A percentile compares a stretch with the other conserved stretches of the same genome.
phyloP scores from a whole-genome alignment of 768 basidiomycete genomes.

The Pholiota molesta region DNA sequence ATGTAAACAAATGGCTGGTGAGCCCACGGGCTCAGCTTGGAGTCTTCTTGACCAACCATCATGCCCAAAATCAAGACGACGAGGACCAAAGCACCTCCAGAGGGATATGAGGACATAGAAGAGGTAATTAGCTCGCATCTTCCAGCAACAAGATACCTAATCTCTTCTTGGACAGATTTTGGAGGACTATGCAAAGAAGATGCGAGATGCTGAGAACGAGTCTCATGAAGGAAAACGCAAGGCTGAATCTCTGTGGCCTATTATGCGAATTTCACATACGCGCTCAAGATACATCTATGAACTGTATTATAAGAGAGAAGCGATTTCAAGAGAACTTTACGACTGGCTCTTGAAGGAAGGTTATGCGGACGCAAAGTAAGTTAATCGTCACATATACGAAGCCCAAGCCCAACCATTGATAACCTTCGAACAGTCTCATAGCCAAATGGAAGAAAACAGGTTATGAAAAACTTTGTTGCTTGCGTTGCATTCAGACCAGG shows the following conservation, averaged over 20 bases:
- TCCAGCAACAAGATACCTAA: background rate
- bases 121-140: conserved; percentile 43
- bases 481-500: conserved; percentile 94
- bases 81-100: conserved; percentile 92
- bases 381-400: background rate
- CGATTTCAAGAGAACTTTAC: conserved; percentile 89
- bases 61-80: conserved; percentile 96
- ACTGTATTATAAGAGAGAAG: conserved; percentile 97
- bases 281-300: conserved; percentile 98
- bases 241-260: conserved; percentile 92
- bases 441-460: conserved; percentile 99
- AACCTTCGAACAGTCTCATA: conserved; percentile 64
- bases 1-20: background rate
- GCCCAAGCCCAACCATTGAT: conserved; percentile 11
- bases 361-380: conserved; percentile 92
- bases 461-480: conserved; percentile 97
- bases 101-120: conserved; percentile 95
- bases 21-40: background rate
- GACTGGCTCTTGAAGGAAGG: conserved; percentile 98
- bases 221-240: conserved; percentile 98
- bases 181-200: conserved; percentile 98
- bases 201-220: conserved; percentile 99
- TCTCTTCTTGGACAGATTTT: conserved; percentile 62
- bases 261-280: conserved; percentile 97
- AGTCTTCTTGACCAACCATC: conserved; percentile 22